Base-by-base conservation (phyloP, 495 filamentous ascomycete species). In the Lasiosphaeriaceae sp. region DNA sequence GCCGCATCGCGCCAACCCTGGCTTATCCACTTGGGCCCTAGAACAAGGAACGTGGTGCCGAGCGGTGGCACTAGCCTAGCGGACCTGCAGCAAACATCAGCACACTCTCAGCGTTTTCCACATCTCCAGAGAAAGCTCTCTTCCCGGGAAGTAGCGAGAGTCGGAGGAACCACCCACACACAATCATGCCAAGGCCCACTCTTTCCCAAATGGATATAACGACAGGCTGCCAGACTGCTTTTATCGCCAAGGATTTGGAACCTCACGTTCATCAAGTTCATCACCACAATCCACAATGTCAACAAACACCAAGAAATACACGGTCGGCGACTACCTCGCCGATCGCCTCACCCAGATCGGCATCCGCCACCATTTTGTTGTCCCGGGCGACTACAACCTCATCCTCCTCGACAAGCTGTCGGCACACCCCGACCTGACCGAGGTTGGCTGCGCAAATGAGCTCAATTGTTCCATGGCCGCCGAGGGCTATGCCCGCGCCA, bases 381-480 rank as follows among this genome's bases (percentile, higher is more conserved):
- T 89, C 4, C 85, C 86, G 34, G 88, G 88, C 3, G 87, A 91
- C 67, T 90, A 83, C 72, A 88, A 89, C 63, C 75, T 91, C 35
- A 72, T 79, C 5, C 71, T 82, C 14, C 73, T 89, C 44, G 88
- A 90, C 71, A 83, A 81, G 60, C 67, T 90, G 72, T 22, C 80
- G 78, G 45, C 67, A 72, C 43, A 85, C 80, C 17, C 72, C 88
- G 4, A 79, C 78, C 65, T 91, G 84, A 53, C 19, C 16, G 56
- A 60, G 84, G 78, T 89, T 34, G 88, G 88, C 52, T 90, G 85
- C 69, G 82, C 80, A 59, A 90, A 90, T 63, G 88, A 90, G 65
- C 79, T 91, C 54, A 90, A 91, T 68, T 86, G 86, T 24, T 84
- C 79, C 24, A 88, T 90, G 59, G 87, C 88, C 20, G 84, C 88